A percentile compares a stretch with the other conserved stretches of the same genome.
Evolutionary conservation across 129 eudicot species (phyloP).

Genomic region (Flaveria brownii): DNA sequence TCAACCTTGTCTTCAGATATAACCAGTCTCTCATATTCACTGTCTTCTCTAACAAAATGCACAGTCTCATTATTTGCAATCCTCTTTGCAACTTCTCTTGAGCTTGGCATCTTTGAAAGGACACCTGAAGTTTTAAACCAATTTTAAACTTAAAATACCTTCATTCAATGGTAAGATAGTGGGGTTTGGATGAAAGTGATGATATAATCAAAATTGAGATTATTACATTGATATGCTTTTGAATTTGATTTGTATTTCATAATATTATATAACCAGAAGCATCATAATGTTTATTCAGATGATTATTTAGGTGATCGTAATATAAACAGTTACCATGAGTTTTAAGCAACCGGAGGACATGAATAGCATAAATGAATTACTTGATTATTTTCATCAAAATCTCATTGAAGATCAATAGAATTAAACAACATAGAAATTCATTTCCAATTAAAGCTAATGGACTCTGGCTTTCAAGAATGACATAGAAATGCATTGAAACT

Average conservation of each 20-base stretch:
- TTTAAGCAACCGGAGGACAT: neutral
- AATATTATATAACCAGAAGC: neutral
- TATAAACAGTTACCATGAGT: neutral
- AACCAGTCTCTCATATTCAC: conserved; percentile 71
- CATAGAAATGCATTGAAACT: no score
- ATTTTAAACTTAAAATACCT: neutral
- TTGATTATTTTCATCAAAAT: neutral
- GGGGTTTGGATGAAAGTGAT: no score
- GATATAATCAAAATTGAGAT: neutral
- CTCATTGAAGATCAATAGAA: neutral
- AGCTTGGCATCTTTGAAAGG: conserved; percentile 55
- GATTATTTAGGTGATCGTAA: neutral
- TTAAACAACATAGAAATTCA: neutral
- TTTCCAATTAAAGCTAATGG: neutral
- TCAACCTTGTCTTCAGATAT: no score
- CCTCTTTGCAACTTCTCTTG: conserved; percentile 41
- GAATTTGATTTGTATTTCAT: neutral
- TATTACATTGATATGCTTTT: neutral
- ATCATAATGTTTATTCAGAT: neutral
- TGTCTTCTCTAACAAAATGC: conserved; percentile 52
- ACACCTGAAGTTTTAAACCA: conserved; percentile 35
- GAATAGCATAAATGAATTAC: neutral
- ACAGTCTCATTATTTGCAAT: conserved; percentile 34
- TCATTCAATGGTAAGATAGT: no score
- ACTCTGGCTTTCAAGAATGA: no score